Base-by-base conservation (phyloP, 2,329 filamentous ascomycete species). In the Cytospora mali region DNA sequence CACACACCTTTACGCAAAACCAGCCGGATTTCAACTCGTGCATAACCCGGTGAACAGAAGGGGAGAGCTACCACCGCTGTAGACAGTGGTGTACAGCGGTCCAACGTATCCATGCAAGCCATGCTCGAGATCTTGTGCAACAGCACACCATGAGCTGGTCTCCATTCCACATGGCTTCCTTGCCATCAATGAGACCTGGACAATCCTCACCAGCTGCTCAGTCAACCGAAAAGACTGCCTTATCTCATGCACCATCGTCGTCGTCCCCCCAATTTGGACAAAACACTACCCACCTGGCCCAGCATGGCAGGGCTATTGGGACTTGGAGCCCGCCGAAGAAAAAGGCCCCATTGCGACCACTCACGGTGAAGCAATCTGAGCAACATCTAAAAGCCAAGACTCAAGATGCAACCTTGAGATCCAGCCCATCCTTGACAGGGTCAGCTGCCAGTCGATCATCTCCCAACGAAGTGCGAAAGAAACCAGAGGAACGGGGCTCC, bases 101-200 rank as follows among this genome's bases (percentile, higher is more conserved):
- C 9, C 42, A 13, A 46, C n/a, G 42, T 10, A n/a, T n/a, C 21
- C 21, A n/a, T 46, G 42, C 9, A 21, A 42, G 18, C 6, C 35
- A 42, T 42, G 35, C 35, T n/a, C 10, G 11, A 23, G 9, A 23
- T 13, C n/a, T 23, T 21, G 25, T 28, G 35, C 23, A 2, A 42
- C 23, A 18, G n/a, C 5, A 28, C 29, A 54, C 9, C 57, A 60
- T 60, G 57, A n/a, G 23, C 28, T 33, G n/a, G 14, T 60, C 57
- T n/a, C 28, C 50, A 11, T n/a, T 28, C 42, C 16, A 46, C 29
- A n/a, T 33, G 27, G 25, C 14, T 25, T 46, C 27, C n/a, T 13
- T 53, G n/a, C 33, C 49, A 13, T 52, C 49, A n/a, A 7, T 59
- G 31, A 25, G 33, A 18, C 33, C 57, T 42, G 25, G 18, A 9